phyloP scores from a whole-genome alignment of 192 early-diverging fungal genomes.

The Piromyces finnis region DNA sequence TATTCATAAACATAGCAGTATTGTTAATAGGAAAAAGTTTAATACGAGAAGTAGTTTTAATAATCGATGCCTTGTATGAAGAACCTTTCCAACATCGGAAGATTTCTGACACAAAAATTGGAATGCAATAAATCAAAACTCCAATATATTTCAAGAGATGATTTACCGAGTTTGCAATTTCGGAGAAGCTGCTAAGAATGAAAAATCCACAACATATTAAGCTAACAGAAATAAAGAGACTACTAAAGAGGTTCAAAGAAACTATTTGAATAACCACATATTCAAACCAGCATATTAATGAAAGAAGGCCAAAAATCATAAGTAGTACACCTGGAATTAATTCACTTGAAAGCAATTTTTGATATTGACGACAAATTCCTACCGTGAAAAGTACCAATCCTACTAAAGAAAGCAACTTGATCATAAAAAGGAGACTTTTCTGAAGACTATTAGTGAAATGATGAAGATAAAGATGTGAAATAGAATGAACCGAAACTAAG shows the following conservation, averaged over 20 bases:
- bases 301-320: not conserved
- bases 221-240: not conserved
- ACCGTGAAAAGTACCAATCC: not conserved
- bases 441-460: not conserved
- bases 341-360: not conserved
- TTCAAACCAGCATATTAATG: not conserved
- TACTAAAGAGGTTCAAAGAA: not conserved
- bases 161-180: not conserved
- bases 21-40: not conserved
- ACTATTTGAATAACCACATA: not conserved
- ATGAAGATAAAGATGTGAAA: not conserved
- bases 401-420: not conserved
- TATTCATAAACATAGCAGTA: not conserved
- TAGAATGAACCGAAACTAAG: not conserved
- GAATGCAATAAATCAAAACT: not conserved
- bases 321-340: not conserved
- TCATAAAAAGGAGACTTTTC: not conserved
- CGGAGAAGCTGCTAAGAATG: not conserved
- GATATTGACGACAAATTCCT: not conserved
- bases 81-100: not conserved
- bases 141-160: not conserved
- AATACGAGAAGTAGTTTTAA: not conserved
- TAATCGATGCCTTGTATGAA: not conserved
- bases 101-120: not conserved
- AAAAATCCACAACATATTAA: not conserved